Evolutionary conservation across 257 asterid species (phyloP), one percentile per base, ranked within the genome.

Genomic region (Echium plantagineum): DNA sequence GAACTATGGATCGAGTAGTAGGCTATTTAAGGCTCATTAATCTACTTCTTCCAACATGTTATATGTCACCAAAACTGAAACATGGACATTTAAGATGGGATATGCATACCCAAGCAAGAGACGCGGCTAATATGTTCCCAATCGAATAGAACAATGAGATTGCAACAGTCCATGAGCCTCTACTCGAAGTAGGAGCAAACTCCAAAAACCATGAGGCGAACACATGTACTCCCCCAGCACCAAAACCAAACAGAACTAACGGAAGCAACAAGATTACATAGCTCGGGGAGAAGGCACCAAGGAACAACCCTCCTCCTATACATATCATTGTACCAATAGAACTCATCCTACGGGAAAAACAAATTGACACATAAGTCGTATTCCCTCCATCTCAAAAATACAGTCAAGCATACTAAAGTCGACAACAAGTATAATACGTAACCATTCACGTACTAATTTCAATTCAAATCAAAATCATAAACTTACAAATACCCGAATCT

Each of bases 131-230:
- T 69, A 82, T 63, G 42, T 85, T 80, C 60, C 95, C 95, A 64
- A 81, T 49, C 9, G 85, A 82, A 90, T 94, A 86, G 76, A 86
- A 86, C 60, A 83, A 77, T 35, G 95, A 80, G 68, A 80, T 80
- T 6, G n/a, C n/a, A n/a, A n/a, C n/a, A n/a, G 84, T 82, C 90
- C 94, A 87, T 52, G 85, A 66, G 68, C 95, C 95, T 75, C 90
- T 70, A 62, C 74, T 78, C n/a, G 90, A 71, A 78, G 95, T 79
- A 58, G 94, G 90, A 78, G 84, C 79, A 66, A 83, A 86, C 78
- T 86, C 94, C 63, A 84, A 71, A 69, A 86, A 84, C 94, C 95
- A 86, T 21, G 95, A 68, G 2, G 87, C 73, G 63, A 84, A 89
- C 63, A 84, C 86, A 57, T 82, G 88, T 46, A 84, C 90, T 28